Percentiles rank a stretch among this genome's conserved stretches.
phyloP scores from a whole-genome alignment of 2,329 filamentous ascomycete species.

The Aspergillus versicolor region DNA sequence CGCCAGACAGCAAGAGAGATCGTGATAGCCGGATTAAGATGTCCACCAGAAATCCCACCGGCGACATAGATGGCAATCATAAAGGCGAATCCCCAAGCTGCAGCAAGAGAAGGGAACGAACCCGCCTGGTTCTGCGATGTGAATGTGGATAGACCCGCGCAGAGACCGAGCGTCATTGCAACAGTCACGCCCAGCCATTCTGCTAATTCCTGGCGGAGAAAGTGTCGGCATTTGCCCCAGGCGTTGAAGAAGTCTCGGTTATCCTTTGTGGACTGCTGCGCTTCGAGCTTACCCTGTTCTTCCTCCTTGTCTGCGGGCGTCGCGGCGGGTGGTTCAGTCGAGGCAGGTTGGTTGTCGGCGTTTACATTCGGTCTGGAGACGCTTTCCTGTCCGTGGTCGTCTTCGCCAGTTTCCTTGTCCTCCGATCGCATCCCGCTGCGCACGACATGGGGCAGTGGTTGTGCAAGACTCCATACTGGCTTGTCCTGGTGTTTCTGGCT shows the following conservation, averaged over 20 bases:
- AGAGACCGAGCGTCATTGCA: constrained; percentile 31
- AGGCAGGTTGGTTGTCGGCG: background rate
- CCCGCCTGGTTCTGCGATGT: constrained; percentile 25
- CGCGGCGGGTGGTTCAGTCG: background rate
- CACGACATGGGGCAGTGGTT: constrained; percentile 52
- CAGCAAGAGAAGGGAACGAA: constrained; percentile 19
- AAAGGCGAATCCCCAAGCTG: constrained; percentile 30
- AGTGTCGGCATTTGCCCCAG: constrained; percentile 27
- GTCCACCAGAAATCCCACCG: constrained; percentile 49
- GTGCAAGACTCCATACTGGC: constrained; percentile 52
- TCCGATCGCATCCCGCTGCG: constrained; percentile 28
- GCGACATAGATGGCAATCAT: constrained; percentile 46
- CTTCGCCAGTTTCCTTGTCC: background rate
- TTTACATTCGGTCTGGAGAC: background rate
- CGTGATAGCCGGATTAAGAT: constrained; percentile 50
- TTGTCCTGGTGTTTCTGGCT: constrained; percentile 43
- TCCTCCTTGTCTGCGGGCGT: background rate
- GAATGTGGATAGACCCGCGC: constrained; percentile 23
- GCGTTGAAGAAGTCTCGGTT: constrained; percentile 23
- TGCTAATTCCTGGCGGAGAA: constrained; percentile 29
- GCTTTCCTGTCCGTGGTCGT: background rate
- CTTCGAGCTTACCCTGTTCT: background rate
- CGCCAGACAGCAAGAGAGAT: constrained; percentile 35
- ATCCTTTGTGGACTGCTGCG: constrained; percentile 14
- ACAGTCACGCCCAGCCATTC: constrained; percentile 31